Conservation (phyloP, 2,329 filamentous ascomycete species). For the Coleophoma cylindrospora region DNA sequence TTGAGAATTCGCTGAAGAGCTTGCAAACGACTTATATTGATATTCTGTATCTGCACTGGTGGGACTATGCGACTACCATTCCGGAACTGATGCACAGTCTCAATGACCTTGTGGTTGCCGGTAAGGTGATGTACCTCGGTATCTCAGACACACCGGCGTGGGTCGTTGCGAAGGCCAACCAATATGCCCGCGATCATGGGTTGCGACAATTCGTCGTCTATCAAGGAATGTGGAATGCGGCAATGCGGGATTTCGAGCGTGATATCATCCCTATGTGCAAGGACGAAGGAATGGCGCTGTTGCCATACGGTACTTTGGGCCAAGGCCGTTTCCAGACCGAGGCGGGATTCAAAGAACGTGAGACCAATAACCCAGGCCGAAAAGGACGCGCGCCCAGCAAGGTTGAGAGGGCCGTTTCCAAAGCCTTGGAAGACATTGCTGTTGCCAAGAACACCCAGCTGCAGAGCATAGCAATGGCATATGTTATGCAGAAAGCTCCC, state of each 20-base stretch:
- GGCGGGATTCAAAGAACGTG: conserved; percentile 34
- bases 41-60: conserved; percentile 33
- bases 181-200: conserved; percentile 60
- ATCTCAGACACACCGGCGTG: conserved; percentile 65
- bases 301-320: conserved; percentile 46
- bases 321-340: conserved; percentile 39
- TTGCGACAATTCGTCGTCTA: conserved; percentile 64
- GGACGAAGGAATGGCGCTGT: conserved; percentile 48
- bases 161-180: conserved; percentile 59
- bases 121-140: conserved; percentile 65
- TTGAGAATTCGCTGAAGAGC: conserved; percentile 36
- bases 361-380: conserved; percentile 31
- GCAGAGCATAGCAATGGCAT: conserved; percentile 49
- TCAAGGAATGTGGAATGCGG: conserved; percentile 58
- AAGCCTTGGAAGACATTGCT: conserved; percentile 54
- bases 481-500: conserved; percentile 49
- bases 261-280: conserved; percentile 54
- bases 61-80: conserved; percentile 54
- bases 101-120: conserved; percentile 49
- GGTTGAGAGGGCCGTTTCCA: conserved; percentile 42
- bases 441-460: conserved; percentile 44
- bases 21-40: conserved; percentile 66
- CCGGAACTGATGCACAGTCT: conserved; percentile 62
- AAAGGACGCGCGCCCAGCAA: conserved; percentile 18
- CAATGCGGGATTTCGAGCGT: conserved; percentile 54